These are phyloP conservation scores for Diplodia sapinea DNA, from an alignment of 2,329 filamentous ascomycete genomes.

Conservation along the genomic window DNA sequence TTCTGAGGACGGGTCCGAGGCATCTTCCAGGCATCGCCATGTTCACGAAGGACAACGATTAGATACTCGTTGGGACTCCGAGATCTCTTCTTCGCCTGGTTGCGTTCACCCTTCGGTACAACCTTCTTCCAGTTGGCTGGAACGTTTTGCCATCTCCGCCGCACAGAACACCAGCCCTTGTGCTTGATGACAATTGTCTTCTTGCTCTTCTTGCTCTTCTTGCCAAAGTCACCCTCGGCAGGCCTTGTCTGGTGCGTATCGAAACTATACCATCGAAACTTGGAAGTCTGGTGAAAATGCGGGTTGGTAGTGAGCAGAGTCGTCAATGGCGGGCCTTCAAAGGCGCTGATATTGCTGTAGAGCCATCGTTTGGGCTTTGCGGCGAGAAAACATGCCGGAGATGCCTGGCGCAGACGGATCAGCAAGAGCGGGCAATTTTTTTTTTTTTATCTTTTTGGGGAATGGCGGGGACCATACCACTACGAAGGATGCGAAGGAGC, in stretches of 20 bases:
- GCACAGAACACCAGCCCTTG: not conserved
- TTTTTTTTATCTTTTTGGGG: not conserved
- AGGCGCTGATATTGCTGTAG: not conserved
- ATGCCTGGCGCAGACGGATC: not conserved
- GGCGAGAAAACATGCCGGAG: not conserved
- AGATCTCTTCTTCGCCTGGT: not conserved
- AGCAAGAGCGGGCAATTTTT: not conserved
- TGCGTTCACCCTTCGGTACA: not conserved
- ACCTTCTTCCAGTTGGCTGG: not conserved
- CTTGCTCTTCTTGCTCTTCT: not conserved
- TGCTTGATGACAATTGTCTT: not conserved
- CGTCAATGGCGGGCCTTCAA: not conserved
- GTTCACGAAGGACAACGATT: not conserved
- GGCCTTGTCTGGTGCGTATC: too few relatives aligned
- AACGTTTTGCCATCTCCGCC: conserved; percentile 1
- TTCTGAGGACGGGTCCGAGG: conserved; percentile 1
- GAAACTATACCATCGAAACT: not conserved
- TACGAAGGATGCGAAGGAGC: not conserved
- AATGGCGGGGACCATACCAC: not conserved
- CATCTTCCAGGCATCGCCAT: not conserved
- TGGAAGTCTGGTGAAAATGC: not conserved
- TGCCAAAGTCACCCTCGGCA: not conserved
- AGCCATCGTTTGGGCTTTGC: not conserved
- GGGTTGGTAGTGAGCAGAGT: not conserved
- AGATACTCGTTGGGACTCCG: conserved; percentile 11